Percentiles rank a stretch among this genome's conserved stretches.
phyloP scores from a whole-genome alignment of 306 rosid genomes.

The Biancaea sappan region DNA sequence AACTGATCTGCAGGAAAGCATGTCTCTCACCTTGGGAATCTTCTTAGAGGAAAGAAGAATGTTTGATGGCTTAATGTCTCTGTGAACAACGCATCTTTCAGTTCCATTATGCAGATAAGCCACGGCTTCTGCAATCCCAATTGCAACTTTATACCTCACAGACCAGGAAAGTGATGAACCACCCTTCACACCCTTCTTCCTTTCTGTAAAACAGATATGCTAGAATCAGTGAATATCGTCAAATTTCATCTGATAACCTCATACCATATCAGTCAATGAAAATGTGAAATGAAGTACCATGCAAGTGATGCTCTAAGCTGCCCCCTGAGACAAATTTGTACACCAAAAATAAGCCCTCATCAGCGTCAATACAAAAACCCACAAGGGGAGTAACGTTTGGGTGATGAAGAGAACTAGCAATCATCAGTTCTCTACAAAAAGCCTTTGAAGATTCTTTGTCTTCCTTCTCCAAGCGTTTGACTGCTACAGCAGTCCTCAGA shows the following conservation, averaged over 20 bases:
- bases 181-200: constrained; percentile 67
- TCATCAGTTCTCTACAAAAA: constrained; percentile 91
- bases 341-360: constrained; percentile 87
- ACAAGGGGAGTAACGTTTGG: constrained; percentile 73
- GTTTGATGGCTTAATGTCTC: constrained; percentile 95
- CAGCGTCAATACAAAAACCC: constrained; percentile 88
- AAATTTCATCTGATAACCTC: constrained; percentile 25
- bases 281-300: constrained; percentile 48
- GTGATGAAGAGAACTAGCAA: constrained; percentile 83
- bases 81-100: constrained; percentile 91
- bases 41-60: constrained; percentile 92
- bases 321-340: constrained; percentile 93
- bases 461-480: constrained; percentile 87
- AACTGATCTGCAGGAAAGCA: constrained; percentile 20
- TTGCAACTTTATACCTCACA: constrained; percentile 86
- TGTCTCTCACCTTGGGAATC: constrained; percentile 73
- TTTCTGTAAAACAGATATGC: constrained; percentile 54
- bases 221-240: constrained; percentile 34
- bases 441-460: constrained; percentile 92
- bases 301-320: constrained; percentile 87
- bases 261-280: constrained; percentile 20
- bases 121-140: constrained; percentile 85
- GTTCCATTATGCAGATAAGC: constrained; percentile 88
- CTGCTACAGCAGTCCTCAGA: constrained; percentile 78
- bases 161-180: constrained; percentile 72